Evolutionary conservation across 345 rosid species (phyloP).

Genomic region (Carallia pectinifolia): DNA sequence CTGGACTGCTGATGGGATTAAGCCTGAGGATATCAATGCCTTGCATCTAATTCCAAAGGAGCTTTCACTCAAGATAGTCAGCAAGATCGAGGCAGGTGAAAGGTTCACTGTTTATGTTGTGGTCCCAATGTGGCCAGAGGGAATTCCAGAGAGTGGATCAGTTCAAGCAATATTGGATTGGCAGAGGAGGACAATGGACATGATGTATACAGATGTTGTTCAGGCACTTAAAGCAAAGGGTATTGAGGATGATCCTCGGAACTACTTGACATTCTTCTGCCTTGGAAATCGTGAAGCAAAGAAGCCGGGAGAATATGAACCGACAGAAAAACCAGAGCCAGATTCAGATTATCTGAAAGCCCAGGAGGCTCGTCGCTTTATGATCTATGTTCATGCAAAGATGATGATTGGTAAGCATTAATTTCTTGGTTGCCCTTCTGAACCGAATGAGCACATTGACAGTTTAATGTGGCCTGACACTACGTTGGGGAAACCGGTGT

Average conservation of each 20-base stretch:
- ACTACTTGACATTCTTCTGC: conserved; percentile 91
- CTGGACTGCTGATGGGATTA: conserved; percentile 81
- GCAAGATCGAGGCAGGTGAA: conserved; percentile 89
- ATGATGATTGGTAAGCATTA: conserved; percentile 86
- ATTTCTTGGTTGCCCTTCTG: background rate
- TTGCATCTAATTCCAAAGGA: conserved; percentile 93
- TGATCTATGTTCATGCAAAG: conserved; percentile 95
- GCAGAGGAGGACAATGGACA: conserved; percentile 95
- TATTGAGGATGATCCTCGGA: conserved; percentile 69
- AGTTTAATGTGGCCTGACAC: no score
- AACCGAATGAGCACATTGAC: no score
- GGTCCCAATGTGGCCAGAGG: conserved; percentile 99
- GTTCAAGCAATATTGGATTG: conserved; percentile 96
- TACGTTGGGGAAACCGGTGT: no score
- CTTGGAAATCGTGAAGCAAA: conserved; percentile 89
- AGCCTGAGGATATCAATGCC: conserved; percentile 85
- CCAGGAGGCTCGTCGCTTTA: conserved; percentile 94
- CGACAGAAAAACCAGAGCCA: conserved; percentile 80
- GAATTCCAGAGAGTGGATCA: conserved; percentile 83
- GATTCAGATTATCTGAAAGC: conserved; percentile 80
- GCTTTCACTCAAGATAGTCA: conserved; percentile 85
- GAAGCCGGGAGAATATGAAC: conserved; percentile 84
- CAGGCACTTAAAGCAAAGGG: conserved; percentile 76
- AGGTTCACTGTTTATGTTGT: conserved; percentile 80
- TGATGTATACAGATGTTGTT: conserved; percentile 86